phyloP scores from a whole-genome alignment of 2,329 filamentous ascomycete species.

The Exophiala sp. region DNA sequence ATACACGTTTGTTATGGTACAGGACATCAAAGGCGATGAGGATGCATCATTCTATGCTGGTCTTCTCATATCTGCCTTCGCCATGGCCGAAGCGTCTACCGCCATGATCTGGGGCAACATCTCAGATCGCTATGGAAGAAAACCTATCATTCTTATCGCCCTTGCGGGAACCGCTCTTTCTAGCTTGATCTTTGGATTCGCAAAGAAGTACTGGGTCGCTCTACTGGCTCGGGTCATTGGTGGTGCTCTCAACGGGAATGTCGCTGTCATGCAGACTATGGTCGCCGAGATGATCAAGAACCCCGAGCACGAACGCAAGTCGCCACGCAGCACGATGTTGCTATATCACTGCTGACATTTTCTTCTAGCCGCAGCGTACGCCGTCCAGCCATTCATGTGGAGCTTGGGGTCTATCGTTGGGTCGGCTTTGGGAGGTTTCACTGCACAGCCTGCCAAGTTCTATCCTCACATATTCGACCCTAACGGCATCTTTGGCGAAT shows the following conservation, averaged over 20 bases:
- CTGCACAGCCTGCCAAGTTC: conserved; percentile 22
- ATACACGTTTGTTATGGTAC: conserved; percentile 44
- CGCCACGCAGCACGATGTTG: neutral
- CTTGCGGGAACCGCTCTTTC: conserved; percentile 39
- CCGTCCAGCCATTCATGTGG: conserved; percentile 26
- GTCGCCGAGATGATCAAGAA: conserved; percentile 68
- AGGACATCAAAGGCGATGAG: conserved; percentile 39
- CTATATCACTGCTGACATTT: neutral
- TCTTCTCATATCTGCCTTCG: conserved; percentile 42
- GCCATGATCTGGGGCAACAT: conserved; percentile 44
- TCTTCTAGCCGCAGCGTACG: conserved; percentile 19
- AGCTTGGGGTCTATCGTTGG: conserved; percentile 24
- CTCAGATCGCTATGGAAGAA: conserved; percentile 39
- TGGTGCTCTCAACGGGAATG: conserved; percentile 67
- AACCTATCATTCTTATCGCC: conserved; percentile 37
- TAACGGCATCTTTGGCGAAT: conserved; percentile 24
- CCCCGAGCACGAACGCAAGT: conserved; percentile 43
- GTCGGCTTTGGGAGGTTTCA: conserved; percentile 22
- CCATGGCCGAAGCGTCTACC: conserved; percentile 43
- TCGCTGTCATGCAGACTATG: conserved; percentile 71
- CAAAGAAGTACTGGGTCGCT: conserved; percentile 43
- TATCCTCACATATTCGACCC: conserved; percentile 21
- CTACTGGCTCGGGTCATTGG: conserved; percentile 48
- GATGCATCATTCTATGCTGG: conserved; percentile 26
- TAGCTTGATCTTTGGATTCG: conserved; percentile 43